Base-by-base conservation (phyloP, 306 rosid species). In the Quercus wislizeni region DNA sequence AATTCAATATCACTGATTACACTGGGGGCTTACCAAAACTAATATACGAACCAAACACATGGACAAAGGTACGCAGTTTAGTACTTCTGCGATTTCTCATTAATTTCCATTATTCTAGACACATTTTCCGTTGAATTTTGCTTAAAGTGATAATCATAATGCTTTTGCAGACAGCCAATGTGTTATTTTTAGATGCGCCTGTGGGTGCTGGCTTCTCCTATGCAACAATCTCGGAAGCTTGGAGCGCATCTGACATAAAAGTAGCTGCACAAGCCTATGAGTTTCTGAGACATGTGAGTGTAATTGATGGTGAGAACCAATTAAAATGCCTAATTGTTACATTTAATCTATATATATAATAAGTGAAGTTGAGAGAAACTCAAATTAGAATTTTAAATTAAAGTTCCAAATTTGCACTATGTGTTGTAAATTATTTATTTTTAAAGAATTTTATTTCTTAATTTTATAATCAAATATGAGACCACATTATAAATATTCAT, bases 181-280 rank as follows among this genome's bases (percentile, higher is more conserved):
- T 78, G 56, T 55, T 78, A 69, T 78, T 78, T 78, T 55, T 78
- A 54, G 76, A 77, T 69, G 43, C 8, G 5, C 81, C 81, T 17
- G 81, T 78, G n/a, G 81, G 81, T 69, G 49, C 69, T 56, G 81
- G 81, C 30, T 78, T 78, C 54, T 68, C 81, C 0, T 78, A 78
- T 46, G 75, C 81, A 19, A 78, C 46, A 6, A 5, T 21, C 12
- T 15, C 28, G 0, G 70, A 11, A 0, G 69, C 81, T 55, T 78
- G 81, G 81, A 69, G 35, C 20, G 38, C 75, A 23, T 69, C 81
- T 38, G 81, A 78, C 68, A 78, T 69, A 78, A 5, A 4, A 35
- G 27, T 21, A 25, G 75, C 76, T 1, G n/a, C 15, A 35, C 81
- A 78, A 49, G 33, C 58, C 55, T 21, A 69, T 18, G 69, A 78